These are phyloP conservation scores for Lipomyces chichibuensis DNA, from an alignment of 805 yeast genomes.

Conservation along the genomic window DNA sequence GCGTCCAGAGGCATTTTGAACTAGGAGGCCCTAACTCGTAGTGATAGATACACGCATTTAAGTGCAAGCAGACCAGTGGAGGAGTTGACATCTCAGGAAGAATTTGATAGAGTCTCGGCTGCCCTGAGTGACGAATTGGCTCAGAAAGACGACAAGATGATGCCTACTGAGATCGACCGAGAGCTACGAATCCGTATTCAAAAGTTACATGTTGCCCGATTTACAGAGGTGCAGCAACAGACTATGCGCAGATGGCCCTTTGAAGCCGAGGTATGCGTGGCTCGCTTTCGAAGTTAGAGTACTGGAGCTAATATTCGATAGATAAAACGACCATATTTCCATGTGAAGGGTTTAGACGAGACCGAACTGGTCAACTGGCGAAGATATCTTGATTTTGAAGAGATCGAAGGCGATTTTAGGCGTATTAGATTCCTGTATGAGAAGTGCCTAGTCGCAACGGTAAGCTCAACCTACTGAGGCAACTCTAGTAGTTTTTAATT, in stretches of 20 bases:
- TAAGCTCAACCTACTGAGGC: slow-evolving; percentile 3
- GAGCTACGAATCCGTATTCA: slow-evolving; percentile 52
- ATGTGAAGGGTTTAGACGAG: slow-evolving; percentile 50
- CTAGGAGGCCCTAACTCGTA: neutral
- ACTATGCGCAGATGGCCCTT: slow-evolving; percentile 69
- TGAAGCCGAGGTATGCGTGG: slow-evolving; percentile 54
- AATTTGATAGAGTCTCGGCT: slow-evolving; percentile 32
- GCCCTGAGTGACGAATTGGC: slow-evolving; percentile 39
- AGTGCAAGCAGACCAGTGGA: slow-evolving; percentile 43
- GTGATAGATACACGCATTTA: slow-evolving; percentile 38
- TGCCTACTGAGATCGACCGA: slow-evolving; percentile 43
- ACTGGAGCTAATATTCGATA: slow-evolving; percentile 4
- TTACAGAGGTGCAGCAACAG: slow-evolving; percentile 52
- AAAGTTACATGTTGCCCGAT: slow-evolving; percentile 50
- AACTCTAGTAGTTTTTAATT: neutral
- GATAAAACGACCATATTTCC: slow-evolving; percentile 62
- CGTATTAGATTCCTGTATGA: slow-evolving; percentile 60
- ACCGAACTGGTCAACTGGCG: slow-evolving; percentile 61
- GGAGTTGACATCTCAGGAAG: slow-evolving; percentile 43
- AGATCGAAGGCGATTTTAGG: slow-evolving; percentile 40
- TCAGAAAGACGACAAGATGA: slow-evolving; percentile 4
- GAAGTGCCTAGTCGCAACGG: slow-evolving; percentile 65
- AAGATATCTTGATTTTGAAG: slow-evolving; percentile 61
- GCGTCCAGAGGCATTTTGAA: neutral
- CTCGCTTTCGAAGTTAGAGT: neutral